Evolutionary conservation across 176 grass and related monocot genomes (phyloP), one percentile per base, ranked within the genome.

Genomic region (Ensete ventricosum): DNA sequence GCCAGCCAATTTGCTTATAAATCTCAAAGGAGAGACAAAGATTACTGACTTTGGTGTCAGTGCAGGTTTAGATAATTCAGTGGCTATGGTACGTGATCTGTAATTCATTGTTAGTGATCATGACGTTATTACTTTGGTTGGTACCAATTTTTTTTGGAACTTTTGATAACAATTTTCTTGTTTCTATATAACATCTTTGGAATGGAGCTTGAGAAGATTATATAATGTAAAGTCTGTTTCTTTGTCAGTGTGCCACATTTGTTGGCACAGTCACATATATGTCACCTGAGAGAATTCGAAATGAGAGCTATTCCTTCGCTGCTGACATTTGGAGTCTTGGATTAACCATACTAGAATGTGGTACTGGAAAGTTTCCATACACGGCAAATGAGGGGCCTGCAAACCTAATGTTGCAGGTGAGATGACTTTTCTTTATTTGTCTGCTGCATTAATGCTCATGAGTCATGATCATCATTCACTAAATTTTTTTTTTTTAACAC

Each of bases 261-360:
- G 88, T 93, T 80, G 94, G 94, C 62, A 98, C 94, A 0, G 90
- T 98, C 64, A 93, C 90, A 43, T 98, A 98, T 82, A 98, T 98
- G 94, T 98, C 94, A 53, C 94, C 94, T 69, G 94, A 93, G 84
- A 90, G 94, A 88, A 98, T 98, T 73, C 88, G 90, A 80, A 98
- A 98, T 57, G 90, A 93, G 78, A 80, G 60, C 74, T 98, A 98
- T 70, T 98, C 90, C 50, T 98, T 87, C 75, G 53, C 94, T 68
- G 94, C 94, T 82, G 94, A 98, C 84, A 93, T 98, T 87, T 98
- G 90, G 94, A 98, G 94, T 71, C 82, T 98, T 85, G 94, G 94
- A 65, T 81, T 98, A 84, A 80, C 84, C 20, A 81, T 93, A 71
- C 90, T 98, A 77, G 95, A 98, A 80, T 98, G 95, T 84, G 88